Base-by-base conservation (phyloP, 805 yeast genomes). In the Nakazawaea populi region DNA sequence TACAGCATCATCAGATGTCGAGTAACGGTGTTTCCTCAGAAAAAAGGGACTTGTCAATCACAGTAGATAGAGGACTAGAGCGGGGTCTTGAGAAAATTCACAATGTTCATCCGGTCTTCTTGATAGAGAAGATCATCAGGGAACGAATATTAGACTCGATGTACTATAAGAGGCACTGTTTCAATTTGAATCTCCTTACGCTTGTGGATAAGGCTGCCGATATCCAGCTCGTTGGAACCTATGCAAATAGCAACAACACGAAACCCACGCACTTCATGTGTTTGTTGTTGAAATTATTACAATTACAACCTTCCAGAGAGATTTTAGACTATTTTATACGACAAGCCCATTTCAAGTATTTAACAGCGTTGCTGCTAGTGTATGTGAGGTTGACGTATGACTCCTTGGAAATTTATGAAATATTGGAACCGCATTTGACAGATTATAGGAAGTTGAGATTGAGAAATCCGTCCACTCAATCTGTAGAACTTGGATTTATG, bases 191-290 rank as follows among this genome's bases (percentile, higher is more conserved):
- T 54, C 34, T 62, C 7, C 51, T 66, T 1, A 69, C 76, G 0
- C 52, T 82, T 3, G 62, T 82, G 47, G 86, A 83, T 53, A 63
- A 73, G 38, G 73, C 74, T 0, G 71, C 71, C 2, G 67, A 68
- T 6, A 53, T 82, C 6, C 60, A 73, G 8, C 71, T 71, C 46
- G 64, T 88, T 4, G 92, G 89, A 0, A 62, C 69, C 1, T 68
- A 67, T 52, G 48, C 58, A 1, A 65, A 66, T 43, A 38, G 46
- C 10, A 58, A 76, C 47, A 70, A 68, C 27, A 80, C 81, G 34
- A 66, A 80, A 54, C 94, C 95, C 0, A 72, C 86, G 14, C 84
- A 83, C 11, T 89, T 89, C 58, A 62, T 88, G n/a, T 83, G 96
- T 60, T 73, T 96, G 43, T 64, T 89, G 35, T 79, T 89, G 60